These are phyloP conservation scores for Apocynum venetum DNA, from an alignment of 257 asterid species.

Conservation along the genomic window DNA sequence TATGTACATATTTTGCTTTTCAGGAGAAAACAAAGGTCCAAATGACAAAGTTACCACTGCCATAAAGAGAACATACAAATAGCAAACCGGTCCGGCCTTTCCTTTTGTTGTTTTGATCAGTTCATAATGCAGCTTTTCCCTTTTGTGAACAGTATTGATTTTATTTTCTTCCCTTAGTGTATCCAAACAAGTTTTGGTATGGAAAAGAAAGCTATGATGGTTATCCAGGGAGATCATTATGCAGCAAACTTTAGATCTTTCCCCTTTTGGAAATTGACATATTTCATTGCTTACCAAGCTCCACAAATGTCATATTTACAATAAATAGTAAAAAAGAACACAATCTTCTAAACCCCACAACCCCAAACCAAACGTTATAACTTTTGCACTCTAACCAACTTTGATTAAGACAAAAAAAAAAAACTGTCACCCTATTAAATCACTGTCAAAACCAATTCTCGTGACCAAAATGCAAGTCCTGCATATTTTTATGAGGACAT, in stretches of 20 bases:
- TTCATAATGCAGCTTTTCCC: neutral
- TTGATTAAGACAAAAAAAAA: too few relatives aligned
- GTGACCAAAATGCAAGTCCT: neutral
- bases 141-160: neutral
- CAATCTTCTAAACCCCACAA: neutral
- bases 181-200: neutral
- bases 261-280: neutral
- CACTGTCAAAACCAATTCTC: neutral
- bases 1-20: too few relatives aligned
- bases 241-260: neutral
- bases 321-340: neutral
- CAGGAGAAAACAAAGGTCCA: neutral
- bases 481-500: neutral
- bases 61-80: neutral
- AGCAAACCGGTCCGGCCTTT: neutral
- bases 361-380: neutral
- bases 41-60: neutral
- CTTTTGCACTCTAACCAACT: too few relatives aligned
- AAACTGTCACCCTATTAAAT: too few relatives aligned
- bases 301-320: neutral
- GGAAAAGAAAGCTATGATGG: neutral
- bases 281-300: neutral
- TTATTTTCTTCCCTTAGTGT: neutral
- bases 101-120: too few relatives aligned
- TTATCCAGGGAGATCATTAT: neutral